These are phyloP conservation scores for Collybia sordida DNA, from an alignment of 768 basidiomycete species.

Conservation along the genomic window DNA sequence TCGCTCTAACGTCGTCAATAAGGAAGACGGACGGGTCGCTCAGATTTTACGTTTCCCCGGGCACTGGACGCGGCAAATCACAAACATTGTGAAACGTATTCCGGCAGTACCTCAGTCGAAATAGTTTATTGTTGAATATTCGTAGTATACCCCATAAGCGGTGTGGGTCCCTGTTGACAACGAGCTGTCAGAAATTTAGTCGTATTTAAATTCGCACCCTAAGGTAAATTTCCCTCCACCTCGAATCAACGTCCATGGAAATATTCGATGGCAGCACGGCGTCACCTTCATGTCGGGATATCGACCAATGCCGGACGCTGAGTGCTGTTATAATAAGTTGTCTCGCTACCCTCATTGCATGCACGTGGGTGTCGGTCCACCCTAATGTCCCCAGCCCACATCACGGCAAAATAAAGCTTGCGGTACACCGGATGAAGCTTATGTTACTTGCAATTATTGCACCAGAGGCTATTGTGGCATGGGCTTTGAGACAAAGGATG, in stretches of 20 bases:
- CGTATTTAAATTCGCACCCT: not conserved
- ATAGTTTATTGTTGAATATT: not conserved
- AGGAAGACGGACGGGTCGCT: not conserved
- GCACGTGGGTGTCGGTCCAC: not conserved
- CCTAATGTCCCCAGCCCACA: not conserved
- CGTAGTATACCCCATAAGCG: not conserved
- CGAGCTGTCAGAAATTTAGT: no score
- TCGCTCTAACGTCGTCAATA: conserved; percentile 23
- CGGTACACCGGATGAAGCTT: not conserved
- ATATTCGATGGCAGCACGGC: no score
- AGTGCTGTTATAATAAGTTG: not conserved
- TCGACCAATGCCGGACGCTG: not conserved
- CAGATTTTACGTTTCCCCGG: not conserved
- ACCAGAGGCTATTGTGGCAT: not conserved
- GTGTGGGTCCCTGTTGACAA: not conserved
- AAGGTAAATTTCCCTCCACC: not conserved
- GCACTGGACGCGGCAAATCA: not conserved
- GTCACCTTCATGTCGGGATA: not conserved
- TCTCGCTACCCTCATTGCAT: not conserved
- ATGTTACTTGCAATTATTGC: not conserved
- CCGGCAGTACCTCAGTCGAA: not conserved
- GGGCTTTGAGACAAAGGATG: not conserved
- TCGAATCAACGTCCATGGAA: not conserved
- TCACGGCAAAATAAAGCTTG: not conserved
- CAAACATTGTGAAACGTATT: not conserved